Conservation (phyloP, 352 stramenopile species). For the Phytophthora tubulina region DNA sequence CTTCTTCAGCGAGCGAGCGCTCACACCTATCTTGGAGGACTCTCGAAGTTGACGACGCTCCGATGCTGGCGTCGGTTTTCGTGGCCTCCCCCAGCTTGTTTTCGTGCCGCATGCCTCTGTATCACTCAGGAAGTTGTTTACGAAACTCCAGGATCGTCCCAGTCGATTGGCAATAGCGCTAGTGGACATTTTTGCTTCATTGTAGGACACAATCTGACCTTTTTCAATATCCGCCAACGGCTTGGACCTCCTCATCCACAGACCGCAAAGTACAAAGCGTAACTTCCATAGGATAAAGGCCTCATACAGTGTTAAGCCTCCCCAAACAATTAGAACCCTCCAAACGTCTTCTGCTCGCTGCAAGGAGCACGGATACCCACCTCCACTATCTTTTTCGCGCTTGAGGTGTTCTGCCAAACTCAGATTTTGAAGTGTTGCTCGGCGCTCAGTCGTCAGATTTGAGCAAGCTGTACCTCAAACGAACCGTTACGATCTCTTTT, state of each 20-base stretch:
- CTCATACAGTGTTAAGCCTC: background rate
- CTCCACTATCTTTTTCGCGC: background rate
- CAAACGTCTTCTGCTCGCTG: background rate
- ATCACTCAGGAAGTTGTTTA: background rate
- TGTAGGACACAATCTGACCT: background rate
- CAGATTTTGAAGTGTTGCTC: background rate
- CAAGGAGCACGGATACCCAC: background rate
- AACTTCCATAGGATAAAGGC: background rate
- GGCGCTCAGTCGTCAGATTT: background rate
- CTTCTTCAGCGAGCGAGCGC: slow-evolving; percentile 1
- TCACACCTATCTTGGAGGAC: slow-evolving; percentile 3
- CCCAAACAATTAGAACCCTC: background rate
- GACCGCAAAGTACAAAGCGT: background rate
- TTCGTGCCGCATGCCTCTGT: background rate
- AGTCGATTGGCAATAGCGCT: background rate
- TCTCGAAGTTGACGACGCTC: background rate
- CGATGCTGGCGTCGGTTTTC: background rate
- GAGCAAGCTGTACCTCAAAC: background rate
- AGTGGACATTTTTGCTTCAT: background rate
- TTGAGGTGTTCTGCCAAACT: background rate
- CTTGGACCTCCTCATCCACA: slow-evolving; percentile 1
- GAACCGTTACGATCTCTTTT: background rate
- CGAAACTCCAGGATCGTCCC: background rate
- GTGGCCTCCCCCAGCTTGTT: background rate
- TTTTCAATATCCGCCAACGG: slow-evolving; percentile 5